A percentile compares a stretch with the other conserved stretches of the same genome.
phyloP scores from a whole-genome alignment of 2,329 filamentous ascomycete species.

The Sclerotinia glacialis region DNA sequence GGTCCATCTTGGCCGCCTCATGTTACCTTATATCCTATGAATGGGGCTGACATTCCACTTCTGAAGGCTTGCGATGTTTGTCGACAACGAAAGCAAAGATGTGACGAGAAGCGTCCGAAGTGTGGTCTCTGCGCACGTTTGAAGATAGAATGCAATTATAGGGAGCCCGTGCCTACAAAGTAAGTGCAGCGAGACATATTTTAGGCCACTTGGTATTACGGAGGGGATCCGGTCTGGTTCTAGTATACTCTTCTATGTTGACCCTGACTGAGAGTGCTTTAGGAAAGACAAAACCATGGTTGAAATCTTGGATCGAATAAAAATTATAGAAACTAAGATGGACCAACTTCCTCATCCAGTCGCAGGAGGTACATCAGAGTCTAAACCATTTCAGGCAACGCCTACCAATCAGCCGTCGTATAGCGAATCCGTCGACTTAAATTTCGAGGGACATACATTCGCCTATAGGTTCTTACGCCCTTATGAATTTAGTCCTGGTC shows the following conservation, averaged over 20 bases:
- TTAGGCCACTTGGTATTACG: neutral
- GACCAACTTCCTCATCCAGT: constrained; percentile 41
- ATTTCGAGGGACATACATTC: neutral
- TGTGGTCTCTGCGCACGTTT: constrained; percentile 58
- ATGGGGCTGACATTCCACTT: neutral
- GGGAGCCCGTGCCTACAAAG: constrained; percentile 61
- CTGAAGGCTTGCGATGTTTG: constrained; percentile 57
- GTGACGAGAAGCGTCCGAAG: constrained; percentile 60
- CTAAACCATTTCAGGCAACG: constrained; percentile 32
- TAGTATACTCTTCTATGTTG: neutral
- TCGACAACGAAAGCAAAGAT: constrained; percentile 60
- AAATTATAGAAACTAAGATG: constrained; percentile 54
- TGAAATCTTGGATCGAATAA: constrained; percentile 57
- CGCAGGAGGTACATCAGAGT: constrained; percentile 20
- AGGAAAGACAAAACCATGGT: constrained; percentile 63
- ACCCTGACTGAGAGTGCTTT: constrained; percentile 25
- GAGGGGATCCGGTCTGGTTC: constrained; percentile 7
- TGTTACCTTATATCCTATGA: neutral
- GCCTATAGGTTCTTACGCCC: neutral
- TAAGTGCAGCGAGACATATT: constrained; percentile 42
- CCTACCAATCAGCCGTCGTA: constrained; percentile 33
- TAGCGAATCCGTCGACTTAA: neutral
- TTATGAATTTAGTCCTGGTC: constrained; percentile 22
- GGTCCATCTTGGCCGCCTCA: too few species aligned
- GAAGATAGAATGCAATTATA: constrained; percentile 57